Conservation (phyloP, 2,329 filamentous ascomycete species). For the Pestalotiopsis sp. region DNA sequence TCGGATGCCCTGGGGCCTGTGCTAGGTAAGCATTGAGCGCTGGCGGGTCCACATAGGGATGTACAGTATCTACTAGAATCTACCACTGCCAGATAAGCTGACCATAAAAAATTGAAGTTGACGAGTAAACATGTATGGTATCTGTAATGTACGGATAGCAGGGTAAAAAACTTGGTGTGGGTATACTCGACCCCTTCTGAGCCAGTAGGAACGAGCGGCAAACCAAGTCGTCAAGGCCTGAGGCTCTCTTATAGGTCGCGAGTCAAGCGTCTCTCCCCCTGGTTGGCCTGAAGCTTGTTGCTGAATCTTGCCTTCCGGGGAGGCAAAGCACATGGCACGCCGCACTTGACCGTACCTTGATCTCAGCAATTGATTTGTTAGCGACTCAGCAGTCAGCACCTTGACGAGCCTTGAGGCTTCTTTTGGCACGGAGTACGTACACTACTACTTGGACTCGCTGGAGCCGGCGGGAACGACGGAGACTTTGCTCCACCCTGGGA, state of each 20-base stretch:
- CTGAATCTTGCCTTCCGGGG: background rate
- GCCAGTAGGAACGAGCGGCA: background rate
- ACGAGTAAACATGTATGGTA: background rate
- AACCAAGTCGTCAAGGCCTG: background rate
- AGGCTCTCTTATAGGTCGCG: background rate
- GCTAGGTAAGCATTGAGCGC: background rate
- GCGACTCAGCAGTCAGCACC: background rate
- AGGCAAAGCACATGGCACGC: background rate
- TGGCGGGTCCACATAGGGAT: background rate
- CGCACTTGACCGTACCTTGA: background rate
- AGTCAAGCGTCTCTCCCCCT: background rate
- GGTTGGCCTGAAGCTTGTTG: background rate
- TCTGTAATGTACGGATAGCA: background rate
- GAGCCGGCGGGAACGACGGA: background rate
- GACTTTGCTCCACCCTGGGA: slow-evolving; percentile 6
- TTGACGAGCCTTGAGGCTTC: background rate
- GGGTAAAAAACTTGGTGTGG: background rate
- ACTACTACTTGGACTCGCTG: background rate
- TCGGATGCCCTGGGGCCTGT: background rate
- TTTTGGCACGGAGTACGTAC: background rate
- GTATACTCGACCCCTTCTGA: background rate
- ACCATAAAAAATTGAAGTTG: background rate
- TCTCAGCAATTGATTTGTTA: background rate
- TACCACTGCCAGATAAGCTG: background rate
- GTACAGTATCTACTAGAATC: background rate